These are phyloP conservation scores for Arachnomyces sp. DNA, from an alignment of 2,329 filamentous ascomycete species.

Conservation along the genomic window DNA sequence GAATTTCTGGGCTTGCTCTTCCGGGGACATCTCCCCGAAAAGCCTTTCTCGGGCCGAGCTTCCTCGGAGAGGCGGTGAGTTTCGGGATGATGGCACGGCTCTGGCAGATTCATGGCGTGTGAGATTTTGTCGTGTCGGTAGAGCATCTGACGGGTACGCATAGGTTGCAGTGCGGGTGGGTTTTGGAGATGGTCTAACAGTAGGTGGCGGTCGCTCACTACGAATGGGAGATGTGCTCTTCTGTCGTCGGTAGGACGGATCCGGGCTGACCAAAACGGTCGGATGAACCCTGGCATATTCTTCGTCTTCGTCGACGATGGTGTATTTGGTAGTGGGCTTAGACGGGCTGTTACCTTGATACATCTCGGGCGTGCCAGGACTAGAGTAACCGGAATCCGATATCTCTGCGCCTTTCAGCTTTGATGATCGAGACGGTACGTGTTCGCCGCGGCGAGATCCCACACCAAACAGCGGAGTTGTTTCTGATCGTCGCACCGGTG, in stretches of 20 bases:
- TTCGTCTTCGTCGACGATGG: conserved; percentile 22
- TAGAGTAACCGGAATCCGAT: conserved; percentile 40
- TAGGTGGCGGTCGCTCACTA: conserved; percentile 14
- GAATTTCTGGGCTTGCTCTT: conserved; percentile 3
- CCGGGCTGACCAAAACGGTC: conserved; percentile 21
- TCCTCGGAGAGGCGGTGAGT: neutral
- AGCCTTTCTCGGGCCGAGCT: conserved; percentile 2
- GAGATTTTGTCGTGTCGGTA: conserved; percentile 2
- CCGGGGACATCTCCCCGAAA: conserved; percentile 5
- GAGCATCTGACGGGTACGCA: conserved; percentile 17
- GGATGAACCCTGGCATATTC: conserved; percentile 6
- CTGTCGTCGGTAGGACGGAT: conserved; percentile 19
- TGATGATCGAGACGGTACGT: conserved; percentile 24
- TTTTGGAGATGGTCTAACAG: conserved; percentile 17
- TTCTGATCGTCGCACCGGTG: conserved; percentile 22
- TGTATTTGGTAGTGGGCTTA: conserved; percentile 28
- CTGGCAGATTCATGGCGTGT: conserved; percentile 2
- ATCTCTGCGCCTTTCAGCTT: conserved; percentile 29
- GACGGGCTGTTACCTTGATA: conserved; percentile 24
- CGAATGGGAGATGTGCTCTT: conserved; percentile 23
- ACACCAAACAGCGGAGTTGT: conserved; percentile 23
- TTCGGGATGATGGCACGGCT: conserved; percentile 3
- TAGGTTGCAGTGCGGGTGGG: conserved; percentile 20
- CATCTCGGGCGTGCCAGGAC: conserved; percentile 37
- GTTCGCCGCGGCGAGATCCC: conserved; percentile 18